Percentiles rank a stretch among this genome's conserved stretches.
Conservation (phyloP, 2,329 filamentous ascomycete genomes). For the Fusarium penzigii region DNA sequence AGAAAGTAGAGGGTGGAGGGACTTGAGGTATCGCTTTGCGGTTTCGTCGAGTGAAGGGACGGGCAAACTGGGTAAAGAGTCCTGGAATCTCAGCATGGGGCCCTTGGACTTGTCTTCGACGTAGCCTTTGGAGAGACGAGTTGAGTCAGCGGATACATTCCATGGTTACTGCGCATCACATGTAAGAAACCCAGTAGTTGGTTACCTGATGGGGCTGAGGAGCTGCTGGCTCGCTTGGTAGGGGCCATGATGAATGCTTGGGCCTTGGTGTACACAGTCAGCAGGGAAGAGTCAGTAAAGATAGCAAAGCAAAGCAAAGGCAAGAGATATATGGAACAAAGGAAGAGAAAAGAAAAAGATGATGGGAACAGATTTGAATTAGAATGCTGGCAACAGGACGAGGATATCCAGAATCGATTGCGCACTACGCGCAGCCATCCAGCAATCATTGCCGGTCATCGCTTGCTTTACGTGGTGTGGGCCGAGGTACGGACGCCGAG, state of each 20-base stretch:
- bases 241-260: constrained; percentile 50
- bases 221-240: constrained; percentile 57
- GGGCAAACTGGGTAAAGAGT: constrained; percentile 77
- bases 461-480: no score
- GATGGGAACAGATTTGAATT: no score
- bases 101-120: constrained; percentile 78
- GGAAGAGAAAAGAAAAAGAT: no score
- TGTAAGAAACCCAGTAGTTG: neutral
- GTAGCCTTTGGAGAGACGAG: constrained; percentile 58
- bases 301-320: neutral
- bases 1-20: constrained; percentile 72
- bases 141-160: constrained; percentile 17
- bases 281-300: constrained; percentile 4
- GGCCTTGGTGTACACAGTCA: constrained; percentile 7
- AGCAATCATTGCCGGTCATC: no score
- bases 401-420: no score
- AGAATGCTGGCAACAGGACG: no score
- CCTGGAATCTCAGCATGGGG: constrained; percentile 80
- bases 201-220: constrained; percentile 51
- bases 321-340: no score
- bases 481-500: no score
- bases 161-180: neutral
- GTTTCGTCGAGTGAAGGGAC: constrained; percentile 84
- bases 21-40: constrained; percentile 76
- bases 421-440: no score